Conservation (phyloP, 306 rosid species). For the Carpinus viminea region DNA sequence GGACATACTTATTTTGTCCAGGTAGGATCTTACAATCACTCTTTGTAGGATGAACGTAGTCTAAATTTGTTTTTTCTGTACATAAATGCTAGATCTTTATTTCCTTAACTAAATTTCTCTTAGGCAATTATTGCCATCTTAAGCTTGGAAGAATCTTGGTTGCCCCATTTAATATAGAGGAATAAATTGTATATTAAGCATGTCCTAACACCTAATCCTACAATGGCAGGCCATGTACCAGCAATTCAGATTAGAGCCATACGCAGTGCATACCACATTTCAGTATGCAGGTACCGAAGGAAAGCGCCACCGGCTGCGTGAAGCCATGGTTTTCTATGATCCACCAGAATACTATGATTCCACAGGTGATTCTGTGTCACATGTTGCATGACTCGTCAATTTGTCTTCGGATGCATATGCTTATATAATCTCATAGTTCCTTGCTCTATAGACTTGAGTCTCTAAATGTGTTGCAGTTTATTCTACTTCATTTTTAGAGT, state of each 20-base stretch:
- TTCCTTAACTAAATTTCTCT: slow-evolving; percentile 15
- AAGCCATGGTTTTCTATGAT: slow-evolving; percentile 85
- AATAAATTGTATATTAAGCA: slow-evolving; percentile 12
- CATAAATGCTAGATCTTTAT: background rate
- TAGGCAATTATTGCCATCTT: slow-evolving; percentile 17
- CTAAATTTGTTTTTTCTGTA: background rate
- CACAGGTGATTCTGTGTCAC: slow-evolving; percentile 49
- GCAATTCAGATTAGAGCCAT: slow-evolving; percentile 84
- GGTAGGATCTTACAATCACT: slow-evolving; percentile 44
- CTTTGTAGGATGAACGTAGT: slow-evolving; percentile 1
- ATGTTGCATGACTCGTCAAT: slow-evolving; percentile 8
- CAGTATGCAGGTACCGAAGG: slow-evolving; percentile 93
- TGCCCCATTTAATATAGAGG: slow-evolving; percentile 8
- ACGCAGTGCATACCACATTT: slow-evolving; percentile 94
- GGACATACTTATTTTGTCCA: slow-evolving; percentile 98
- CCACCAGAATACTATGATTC: slow-evolving; percentile 89
- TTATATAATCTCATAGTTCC: background rate
- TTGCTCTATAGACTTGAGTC: background rate
- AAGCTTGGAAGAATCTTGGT: slow-evolving; percentile 13
- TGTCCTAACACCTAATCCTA: slow-evolving; percentile 26
- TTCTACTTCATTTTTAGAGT: background rate
- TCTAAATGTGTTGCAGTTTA: background rate
- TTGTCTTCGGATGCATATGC: slow-evolving; percentile 20
- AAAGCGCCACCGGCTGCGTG: slow-evolving; percentile 94
- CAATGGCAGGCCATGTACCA: slow-evolving; percentile 76